These are phyloP conservation scores for Anastatica hierochuntica DNA, from an alignment of 345 rosid species.

Conservation along the genomic window DNA sequence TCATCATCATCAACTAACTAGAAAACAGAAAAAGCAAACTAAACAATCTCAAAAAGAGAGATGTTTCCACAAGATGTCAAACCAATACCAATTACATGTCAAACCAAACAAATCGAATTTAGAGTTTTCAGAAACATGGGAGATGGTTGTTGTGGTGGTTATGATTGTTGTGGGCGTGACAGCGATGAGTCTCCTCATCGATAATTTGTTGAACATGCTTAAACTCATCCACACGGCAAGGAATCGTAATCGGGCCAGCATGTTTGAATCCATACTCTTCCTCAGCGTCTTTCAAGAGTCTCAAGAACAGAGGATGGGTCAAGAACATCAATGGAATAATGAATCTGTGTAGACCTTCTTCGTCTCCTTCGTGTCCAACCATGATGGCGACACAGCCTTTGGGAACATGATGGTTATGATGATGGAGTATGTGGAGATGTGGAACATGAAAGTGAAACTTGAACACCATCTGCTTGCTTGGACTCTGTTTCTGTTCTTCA, in stretches of 20 bases:
- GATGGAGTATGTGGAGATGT: conserved; percentile 25
- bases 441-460: no score
- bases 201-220: conserved; percentile 58
- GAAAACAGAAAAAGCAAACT: no score
- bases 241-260: conserved; percentile 69
- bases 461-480: conserved; percentile 21
- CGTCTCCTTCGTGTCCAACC: conserved; percentile 61
- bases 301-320: conserved; percentile 66
- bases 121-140: no score
- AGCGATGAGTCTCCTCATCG: conserved; percentile 45
- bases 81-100: no score
- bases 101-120: no score
- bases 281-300: conserved; percentile 61
- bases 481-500: conserved; percentile 30
- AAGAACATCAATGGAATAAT: conserved; percentile 69
- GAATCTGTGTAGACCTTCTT: conserved; percentile 54
- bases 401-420: conserved; percentile 36
- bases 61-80: no score
- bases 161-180: conserved; percentile 22
- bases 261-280: conserved; percentile 76
- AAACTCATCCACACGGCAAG: conserved; percentile 75
- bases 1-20: no score
- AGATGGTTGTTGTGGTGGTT: conserved; percentile 17
- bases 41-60: no score
- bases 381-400: conserved; percentile 67